Evolutionary conservation across 345 rosid species (phyloP).

Genomic region (Brassica incana): DNA sequence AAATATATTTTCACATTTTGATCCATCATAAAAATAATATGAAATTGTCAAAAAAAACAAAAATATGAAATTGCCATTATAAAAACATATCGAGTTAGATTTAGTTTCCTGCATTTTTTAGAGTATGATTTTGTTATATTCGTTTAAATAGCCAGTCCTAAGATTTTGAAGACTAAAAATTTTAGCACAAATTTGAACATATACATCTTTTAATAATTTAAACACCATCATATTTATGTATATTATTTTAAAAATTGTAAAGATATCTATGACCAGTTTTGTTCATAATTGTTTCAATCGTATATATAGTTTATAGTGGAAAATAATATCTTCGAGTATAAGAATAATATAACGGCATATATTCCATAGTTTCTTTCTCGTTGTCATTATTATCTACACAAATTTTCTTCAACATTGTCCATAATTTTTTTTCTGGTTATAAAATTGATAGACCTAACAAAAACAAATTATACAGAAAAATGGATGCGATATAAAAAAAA

Average conservation of each 20-base stretch:
- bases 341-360: slow-evolving; percentile 6
- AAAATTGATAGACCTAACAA: background rate
- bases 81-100: background rate
- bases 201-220: no score
- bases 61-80: background rate
- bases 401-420: background rate
- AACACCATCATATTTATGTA: no score
- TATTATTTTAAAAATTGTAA: no score
- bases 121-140: background rate
- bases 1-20: background rate
- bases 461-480: background rate
- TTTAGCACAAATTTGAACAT: no score
- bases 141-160: background rate
- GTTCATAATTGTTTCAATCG: no score
- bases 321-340: background rate
- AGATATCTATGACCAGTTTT: no score
- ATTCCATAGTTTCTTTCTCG: background rate
- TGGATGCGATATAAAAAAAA: background rate
- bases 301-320: background rate
- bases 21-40: background rate
- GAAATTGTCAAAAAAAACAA: background rate
- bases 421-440: background rate
- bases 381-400: background rate
- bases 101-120: background rate
- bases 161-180: background rate